Evolutionary conservation across 805 yeast species (phyloP), one percentile per base, ranked within the genome.

Genomic region (Naumovozyma castellii): DNA sequence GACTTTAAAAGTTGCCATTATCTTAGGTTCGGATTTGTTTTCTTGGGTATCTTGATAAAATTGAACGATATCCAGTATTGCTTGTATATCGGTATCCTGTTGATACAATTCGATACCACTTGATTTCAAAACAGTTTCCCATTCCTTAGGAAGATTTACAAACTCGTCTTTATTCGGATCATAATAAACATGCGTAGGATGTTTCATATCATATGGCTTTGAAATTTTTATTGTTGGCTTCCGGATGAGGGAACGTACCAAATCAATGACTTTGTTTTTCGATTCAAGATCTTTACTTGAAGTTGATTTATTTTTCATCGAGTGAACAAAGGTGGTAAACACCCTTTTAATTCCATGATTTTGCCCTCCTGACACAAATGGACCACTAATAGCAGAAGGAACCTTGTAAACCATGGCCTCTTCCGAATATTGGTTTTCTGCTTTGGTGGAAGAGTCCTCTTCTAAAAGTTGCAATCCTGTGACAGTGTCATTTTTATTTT

Each of bases 121-220:
- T 2, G 88, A 83, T n/a, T 78, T 72, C 39, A 90, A 69, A 22
- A 86, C 67, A 44, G 75, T 71, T 43, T 85, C 84, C 97, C 97
- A 90, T 51, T 85, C 94, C 27, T 75, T 78, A 1, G 97, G 97
- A 29, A 90, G 66, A 2, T 95, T 97, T 1, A 94, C 84, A 57
- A 80, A 87, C 28, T 81, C 80, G 3, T 95, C 95, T 17, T 84
- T 73, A 44, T 72, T 73, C 4, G 76, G 71, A 59, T 88, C 95
- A 38, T 83, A 79, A 14, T 94, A 95, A 13, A 90, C 96, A 53
- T 90, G 97, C 8, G 90, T 84, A 29, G 85, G 81, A 53, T 86
- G 95, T 54, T 84, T 78, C 14, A 88, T 80, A 53, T 84, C 84
- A 58, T 79, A 85, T 0, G 97, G 97, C 0, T 84, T 78, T n/a